These are phyloP conservation scores for Alloteropsis semialata DNA, from an alignment of 176 grass and related monocot species.

Conservation along the genomic window DNA sequence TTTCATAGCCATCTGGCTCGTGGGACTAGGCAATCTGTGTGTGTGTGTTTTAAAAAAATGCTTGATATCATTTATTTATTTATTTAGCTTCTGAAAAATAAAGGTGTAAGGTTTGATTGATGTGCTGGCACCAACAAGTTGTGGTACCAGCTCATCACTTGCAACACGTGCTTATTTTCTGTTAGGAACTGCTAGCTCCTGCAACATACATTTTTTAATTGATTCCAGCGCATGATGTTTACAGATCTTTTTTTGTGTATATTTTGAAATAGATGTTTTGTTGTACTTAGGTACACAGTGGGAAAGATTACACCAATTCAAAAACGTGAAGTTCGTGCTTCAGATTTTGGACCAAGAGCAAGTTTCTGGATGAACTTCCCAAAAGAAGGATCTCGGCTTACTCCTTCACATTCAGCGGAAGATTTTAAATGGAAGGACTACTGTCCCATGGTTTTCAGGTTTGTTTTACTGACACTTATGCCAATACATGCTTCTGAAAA, in stretches of 20 bases:
- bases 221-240: neutral
- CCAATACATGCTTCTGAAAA: neutral
- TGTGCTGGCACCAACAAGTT: neutral
- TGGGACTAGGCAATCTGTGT: neutral
- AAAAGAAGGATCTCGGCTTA: constrained; percentile 85
- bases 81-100: neutral
- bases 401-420: constrained; percentile 79
- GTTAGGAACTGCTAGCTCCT: neutral
- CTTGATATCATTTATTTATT: neutral
- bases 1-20: neutral
- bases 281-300: constrained; percentile 85
- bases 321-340: constrained; percentile 84
- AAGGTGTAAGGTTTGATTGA: neutral
- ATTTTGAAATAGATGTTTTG: neutral
- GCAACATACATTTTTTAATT: neutral
- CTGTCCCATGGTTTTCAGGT: constrained; percentile 99
- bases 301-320: constrained; percentile 99
- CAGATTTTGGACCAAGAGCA: constrained; percentile 93
- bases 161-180: neutral
- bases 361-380: constrained; percentile 99
- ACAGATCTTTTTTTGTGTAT: neutral
- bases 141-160: neutral
- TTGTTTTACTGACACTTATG: neutral
- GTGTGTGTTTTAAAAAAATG: neutral
- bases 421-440: constrained; percentile 99